phyloP scores from a whole-genome alignment of 495 filamentous ascomycete genomes.

The Penicillium coffeae region DNA sequence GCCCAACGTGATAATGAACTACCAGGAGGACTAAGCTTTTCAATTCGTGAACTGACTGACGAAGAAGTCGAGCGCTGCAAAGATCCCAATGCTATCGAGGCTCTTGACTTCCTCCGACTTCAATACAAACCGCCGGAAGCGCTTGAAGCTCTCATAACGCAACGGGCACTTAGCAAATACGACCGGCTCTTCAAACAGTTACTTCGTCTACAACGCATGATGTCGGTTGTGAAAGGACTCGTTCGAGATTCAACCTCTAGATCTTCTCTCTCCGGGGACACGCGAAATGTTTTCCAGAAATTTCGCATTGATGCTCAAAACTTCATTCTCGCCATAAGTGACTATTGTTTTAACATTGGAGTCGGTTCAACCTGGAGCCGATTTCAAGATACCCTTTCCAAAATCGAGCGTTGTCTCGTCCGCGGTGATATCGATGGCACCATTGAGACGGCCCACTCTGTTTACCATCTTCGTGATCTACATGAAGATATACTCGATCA shows the following conservation, averaged over 20 bases:
- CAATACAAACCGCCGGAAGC: conserved; percentile 76
- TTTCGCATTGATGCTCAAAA: conserved; percentile 76
- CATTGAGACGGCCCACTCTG: conserved; percentile 50
- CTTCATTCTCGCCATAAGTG: conserved; percentile 63
- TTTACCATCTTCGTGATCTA: conserved; percentile 61
- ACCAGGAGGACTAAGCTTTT: conserved; percentile 80
- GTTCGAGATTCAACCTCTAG: conserved; percentile 54
- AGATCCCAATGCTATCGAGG: conserved; percentile 74
- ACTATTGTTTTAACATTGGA: conserved; percentile 74
- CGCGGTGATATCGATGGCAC: conserved; percentile 42
- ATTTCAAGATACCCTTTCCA: conserved; percentile 62
- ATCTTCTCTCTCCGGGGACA: conserved; percentile 31
- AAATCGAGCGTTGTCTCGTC: conserved; percentile 56
- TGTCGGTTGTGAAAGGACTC: conserved; percentile 69
- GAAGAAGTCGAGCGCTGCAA: conserved; percentile 75
- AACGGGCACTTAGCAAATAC: conserved; percentile 65
- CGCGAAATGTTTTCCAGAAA: conserved; percentile 47
- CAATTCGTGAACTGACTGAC: conserved; percentile 72
- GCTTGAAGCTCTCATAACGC: conserved; percentile 69
- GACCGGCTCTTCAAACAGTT: conserved; percentile 78
- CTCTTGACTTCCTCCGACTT: conserved; percentile 84
- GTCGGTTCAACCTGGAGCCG: conserved; percentile 65
- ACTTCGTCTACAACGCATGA: conserved; percentile 73
- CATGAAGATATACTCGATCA: conserved; percentile 76
- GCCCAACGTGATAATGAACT: conserved; percentile 48